Base-by-base conservation (phyloP, 2,329 filamentous ascomycete genomes). In the Penicillium sclerotiorum region DNA sequence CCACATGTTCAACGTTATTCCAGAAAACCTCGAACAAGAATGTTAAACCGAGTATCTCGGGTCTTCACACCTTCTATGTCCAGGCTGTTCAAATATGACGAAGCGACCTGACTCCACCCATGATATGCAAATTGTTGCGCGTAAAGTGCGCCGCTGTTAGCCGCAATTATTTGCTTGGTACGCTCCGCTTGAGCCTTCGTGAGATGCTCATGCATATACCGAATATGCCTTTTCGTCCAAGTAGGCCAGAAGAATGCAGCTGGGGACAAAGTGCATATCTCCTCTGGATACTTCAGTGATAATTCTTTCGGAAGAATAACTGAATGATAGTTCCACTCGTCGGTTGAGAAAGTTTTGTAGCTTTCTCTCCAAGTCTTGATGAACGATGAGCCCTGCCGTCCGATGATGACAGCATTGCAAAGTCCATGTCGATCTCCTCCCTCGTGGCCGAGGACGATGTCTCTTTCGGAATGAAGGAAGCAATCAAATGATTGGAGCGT, bases 171-270 rank as follows among this genome's bases (percentile, higher is more conserved):
- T 11, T 49, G 53, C 2, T 65, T 37, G 63, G 69, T 71, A 18
- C 62, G 62, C 11, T 54, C 50, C 1, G 67, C 64, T 45, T 70
- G 63, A 4, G 63, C 50, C 5, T 45, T 48, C n/a, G 53, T 58
- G 8, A 74, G 52, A 13, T 57, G 53, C 38, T 66, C 53, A 49
- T 74, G 70, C 71, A 74, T 72, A 59, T 67, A 74, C 35, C 68
- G 62, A 40, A 73, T 60, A 50, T 73, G 68, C 18, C 62, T 55
- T 59, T 64, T 68, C 2, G 70, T 73, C 71, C 71, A 74, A 7
- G 70, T 73, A 1, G 71, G 71, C 71, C 71, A 74, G 58, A 72
- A 72, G 58, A 74, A 73, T 21, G 64, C 59, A 25, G 64, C 60
- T 1, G 71, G 71, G 1, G 71, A 61, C 15, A 74, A 53, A 2